These are phyloP conservation scores for Cicer bijugum DNA, from an alignment of 306 rosid genomes.

Conservation along the genomic window DNA sequence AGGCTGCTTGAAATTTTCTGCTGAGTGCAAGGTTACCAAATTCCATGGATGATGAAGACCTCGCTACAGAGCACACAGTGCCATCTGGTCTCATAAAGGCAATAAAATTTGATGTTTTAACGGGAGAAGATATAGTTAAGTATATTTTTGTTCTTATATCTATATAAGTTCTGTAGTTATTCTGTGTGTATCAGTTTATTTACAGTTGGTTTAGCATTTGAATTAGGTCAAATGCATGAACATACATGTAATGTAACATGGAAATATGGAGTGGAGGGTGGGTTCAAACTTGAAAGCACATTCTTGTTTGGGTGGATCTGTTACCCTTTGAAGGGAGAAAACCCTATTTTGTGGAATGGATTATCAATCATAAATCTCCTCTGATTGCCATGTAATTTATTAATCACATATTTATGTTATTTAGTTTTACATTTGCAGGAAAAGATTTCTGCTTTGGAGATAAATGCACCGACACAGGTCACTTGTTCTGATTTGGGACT, in stretches of 20 bases:
- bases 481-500: conserved; percentile 81
- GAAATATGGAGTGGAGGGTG: conserved; percentile 35
- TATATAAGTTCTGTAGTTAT: conserved; percentile 23
- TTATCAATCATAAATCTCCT: conserved; percentile 32
- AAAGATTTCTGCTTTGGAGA: conserved; percentile 55
- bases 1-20: conserved; percentile 53
- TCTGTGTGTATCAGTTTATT: conserved; percentile 12
- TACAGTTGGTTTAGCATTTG: neutral
- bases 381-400: conserved; percentile 26
- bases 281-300: conserved; percentile 9
- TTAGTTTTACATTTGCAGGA: conserved; percentile 60
- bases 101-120: conserved; percentile 55
- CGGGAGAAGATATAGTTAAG: conserved; percentile 66
- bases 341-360: conserved; percentile 21
- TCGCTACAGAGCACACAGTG: conserved; percentile 44
- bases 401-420: conserved; percentile 30
- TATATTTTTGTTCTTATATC: conserved; percentile 40
- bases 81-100: conserved; percentile 55
- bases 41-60: conserved; percentile 67
- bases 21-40: conserved; percentile 41
- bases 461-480: conserved; percentile 69
- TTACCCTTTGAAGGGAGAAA: conserved; percentile 30
- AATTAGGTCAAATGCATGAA: conserved; percentile 9
- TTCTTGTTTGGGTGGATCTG: conserved; percentile 35
- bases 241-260: conserved; percentile 24